Percentiles rank a stretch among this genome's conserved stretches.
Conservation (phyloP, 176 grass and related monocot species). For the Ensete ventricosum region DNA sequence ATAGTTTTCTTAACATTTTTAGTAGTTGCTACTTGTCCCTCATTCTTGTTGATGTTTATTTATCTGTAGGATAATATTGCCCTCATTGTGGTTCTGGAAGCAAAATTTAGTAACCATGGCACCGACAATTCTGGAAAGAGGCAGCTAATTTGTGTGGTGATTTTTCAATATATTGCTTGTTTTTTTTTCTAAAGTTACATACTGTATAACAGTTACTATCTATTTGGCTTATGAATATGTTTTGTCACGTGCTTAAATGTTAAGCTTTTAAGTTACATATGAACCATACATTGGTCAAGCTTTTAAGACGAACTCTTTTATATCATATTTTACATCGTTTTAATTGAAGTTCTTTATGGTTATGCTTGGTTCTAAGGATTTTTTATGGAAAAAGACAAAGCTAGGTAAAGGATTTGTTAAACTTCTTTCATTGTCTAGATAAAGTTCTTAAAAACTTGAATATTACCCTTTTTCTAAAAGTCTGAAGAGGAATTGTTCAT, state of each 20-base stretch:
- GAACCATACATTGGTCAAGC: no score
- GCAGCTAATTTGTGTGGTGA: slow-evolving; percentile 96
- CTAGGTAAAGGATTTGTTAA: no score
- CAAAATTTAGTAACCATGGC: slow-evolving; percentile 83
- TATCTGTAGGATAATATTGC: slow-evolving; percentile 85
- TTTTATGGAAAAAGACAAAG: no score
- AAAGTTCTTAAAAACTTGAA: no score
- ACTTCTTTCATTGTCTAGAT: no score
- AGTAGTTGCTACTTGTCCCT: background rate
- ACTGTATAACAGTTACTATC: background rate
- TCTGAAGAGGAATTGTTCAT: no score
- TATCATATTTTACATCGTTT: no score
- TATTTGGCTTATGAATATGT: background rate
- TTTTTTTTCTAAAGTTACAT: background rate
- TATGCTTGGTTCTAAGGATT: no score
- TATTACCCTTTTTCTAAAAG: no score
- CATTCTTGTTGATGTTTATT: slow-evolving; percentile 4
- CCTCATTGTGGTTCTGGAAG: slow-evolving; percentile 85
- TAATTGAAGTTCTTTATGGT: no score
- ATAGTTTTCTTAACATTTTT: background rate
- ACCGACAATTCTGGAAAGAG: slow-evolving; percentile 93
- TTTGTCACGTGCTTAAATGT: background rate
- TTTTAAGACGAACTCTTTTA: no score
- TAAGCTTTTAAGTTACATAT: no score
- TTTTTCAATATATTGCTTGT: slow-evolving; percentile 11